Base-by-base conservation (phyloP, 805 yeast genomes). In the Lachancea fermentati region DNA sequence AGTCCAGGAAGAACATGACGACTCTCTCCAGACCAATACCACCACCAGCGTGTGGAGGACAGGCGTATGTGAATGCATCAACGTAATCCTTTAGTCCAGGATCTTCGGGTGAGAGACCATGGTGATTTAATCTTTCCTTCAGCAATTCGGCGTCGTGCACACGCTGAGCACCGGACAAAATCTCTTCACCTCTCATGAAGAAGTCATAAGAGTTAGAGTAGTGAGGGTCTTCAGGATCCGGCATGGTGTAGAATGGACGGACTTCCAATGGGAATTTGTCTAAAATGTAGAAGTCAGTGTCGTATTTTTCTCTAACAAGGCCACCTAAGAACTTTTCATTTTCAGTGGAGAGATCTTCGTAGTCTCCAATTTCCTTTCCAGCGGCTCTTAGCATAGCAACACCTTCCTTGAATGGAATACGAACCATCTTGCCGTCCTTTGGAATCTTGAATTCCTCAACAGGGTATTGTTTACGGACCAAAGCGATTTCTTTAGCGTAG, bases 161-260 rank as follows among this genome's bases (percentile, higher is more conserved):
- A 78, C 99, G 96, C 73, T 93, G 99, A 43, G 98, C 99, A 58
- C 99, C 99, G n/a, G 96, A 87, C 54, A 93, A 71, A 57, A 93
- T 93, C 71, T 93, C 99, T 72, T 93, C 98, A 63, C 99, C 99
- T 73, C 98, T 84, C 98, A 93, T 93, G 77, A 93, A 93, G 81
- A 93, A 93, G 71, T 93, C 98, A 63, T 91, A 93, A 15, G 97
- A 91, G 78, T 93, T 93, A 49, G 97, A 89, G 71, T 89, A 89
- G 54, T 82, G 75, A 49, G 95, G 79, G 69, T 93, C 89, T 58
- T 79, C 82, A 14, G 97, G 75, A 64, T 88, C 96, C 47, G 98
- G 97, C 98, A 93, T 93, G 36, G 99, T 93, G 77, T 93, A 93
- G 78, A 93, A 93, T 43, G 99, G 99, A 74, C 99, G 82, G 41